Evolutionary conservation across 371 early-diverging fungal species (phyloP).

Genomic region (Conidiobolus incongruus): DNA sequence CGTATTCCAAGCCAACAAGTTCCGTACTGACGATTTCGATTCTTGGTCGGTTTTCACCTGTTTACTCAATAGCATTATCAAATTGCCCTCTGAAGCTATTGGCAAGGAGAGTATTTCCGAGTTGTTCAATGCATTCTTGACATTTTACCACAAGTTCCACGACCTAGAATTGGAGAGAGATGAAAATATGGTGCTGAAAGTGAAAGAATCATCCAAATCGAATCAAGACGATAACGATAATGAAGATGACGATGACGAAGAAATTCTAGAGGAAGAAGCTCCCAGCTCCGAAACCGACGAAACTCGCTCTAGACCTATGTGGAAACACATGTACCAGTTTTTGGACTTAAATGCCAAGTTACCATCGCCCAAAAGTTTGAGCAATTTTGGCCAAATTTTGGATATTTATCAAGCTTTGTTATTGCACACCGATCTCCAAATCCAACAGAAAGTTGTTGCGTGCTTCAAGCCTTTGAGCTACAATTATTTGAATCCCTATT

Average conservation of each 20-base stretch:
- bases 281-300: constrained; percentile 8
- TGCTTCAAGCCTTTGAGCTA: constrained; percentile 62
- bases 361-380: constrained; percentile 27
- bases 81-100: too few species aligned
- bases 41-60: too few species aligned
- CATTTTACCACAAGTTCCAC: constrained; percentile 34
- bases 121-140: too few species aligned
- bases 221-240: not conserved
- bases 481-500: constrained; percentile 35
- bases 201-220: too few species aligned
- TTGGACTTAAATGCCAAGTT: constrained; percentile 53
- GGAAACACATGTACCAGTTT: constrained; percentile 33
- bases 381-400: constrained; percentile 24
- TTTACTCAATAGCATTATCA: too few species aligned
- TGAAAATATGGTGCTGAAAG: too few species aligned
- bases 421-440: constrained; percentile 44
- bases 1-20: too few species aligned
- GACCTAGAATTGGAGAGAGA: constrained; percentile 17
- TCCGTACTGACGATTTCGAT: too few species aligned
- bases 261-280: constrained; percentile 13
- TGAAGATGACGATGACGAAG: constrained; percentile 12
- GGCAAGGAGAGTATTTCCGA: too few species aligned
- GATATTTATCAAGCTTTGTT: constrained; percentile 43
- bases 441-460: constrained; percentile 61
- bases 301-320: constrained; percentile 14